These are phyloP conservation scores for Dactylonectria macrodidyma DNA, from an alignment of 2,329 filamentous ascomycete species.

Conservation along the genomic window DNA sequence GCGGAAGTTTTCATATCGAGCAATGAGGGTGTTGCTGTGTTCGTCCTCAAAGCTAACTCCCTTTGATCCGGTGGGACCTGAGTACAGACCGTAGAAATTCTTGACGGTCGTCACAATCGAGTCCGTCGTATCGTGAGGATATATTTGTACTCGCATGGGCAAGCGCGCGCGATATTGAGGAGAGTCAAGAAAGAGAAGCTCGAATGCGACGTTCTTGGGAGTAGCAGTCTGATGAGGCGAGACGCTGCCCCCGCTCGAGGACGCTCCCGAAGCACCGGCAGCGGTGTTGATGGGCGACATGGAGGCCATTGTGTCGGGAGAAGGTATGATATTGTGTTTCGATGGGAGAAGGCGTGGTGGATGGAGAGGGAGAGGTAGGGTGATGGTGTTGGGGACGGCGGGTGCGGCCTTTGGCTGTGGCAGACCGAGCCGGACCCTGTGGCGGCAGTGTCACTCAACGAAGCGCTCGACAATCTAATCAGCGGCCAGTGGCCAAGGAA, in stretches of 20 bases:
- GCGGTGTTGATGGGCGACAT: constrained; percentile 60
- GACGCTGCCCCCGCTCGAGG: constrained; percentile 60
- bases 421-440: constrained; percentile 45
- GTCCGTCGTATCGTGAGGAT: constrained; percentile 94
- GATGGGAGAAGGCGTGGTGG: constrained; percentile 42
- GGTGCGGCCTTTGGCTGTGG: constrained; percentile 54
- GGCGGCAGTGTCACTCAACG: constrained; percentile 49
- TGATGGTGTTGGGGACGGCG: constrained; percentile 41
- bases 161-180: constrained; percentile 81
- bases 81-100: constrained; percentile 98
- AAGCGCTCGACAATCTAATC: constrained; percentile 44
- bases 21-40: constrained; percentile 90
- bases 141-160: constrained; percentile 92
- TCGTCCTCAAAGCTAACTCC: constrained; percentile 97
- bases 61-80: constrained; percentile 76
- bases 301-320: constrained; percentile 60
- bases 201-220: constrained; percentile 85
- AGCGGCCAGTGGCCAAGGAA: constrained; percentile 45
- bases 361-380: constrained; percentile 39
- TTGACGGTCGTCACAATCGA: constrained; percentile 98
- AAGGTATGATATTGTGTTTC: constrained; percentile 45
- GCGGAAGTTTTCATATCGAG: constrained; percentile 94
- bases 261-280: constrained; percentile 51
- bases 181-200: constrained; percentile 78
- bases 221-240: constrained; percentile 64